These are phyloP conservation scores for Euphorbia pulcherrima DNA, from an alignment of 345 rosid species.

Conservation along the genomic window DNA sequence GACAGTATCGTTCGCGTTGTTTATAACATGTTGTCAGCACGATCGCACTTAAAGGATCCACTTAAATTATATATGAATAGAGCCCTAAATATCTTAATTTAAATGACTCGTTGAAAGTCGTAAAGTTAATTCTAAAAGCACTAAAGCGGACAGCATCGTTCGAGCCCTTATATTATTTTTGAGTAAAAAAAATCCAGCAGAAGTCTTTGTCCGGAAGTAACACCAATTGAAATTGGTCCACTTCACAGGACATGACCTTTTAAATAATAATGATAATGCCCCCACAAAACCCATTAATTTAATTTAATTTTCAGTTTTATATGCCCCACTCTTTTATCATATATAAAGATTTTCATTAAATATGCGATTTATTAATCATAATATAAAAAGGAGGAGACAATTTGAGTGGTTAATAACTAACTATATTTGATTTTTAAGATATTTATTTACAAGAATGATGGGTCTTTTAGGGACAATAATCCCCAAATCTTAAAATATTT, in stretches of 20 bases:
- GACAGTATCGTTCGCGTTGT: too few species aligned
- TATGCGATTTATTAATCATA: neutral
- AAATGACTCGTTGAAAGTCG: too few species aligned
- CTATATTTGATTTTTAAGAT: neutral
- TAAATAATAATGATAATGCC: constrained; percentile 3
- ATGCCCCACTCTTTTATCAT: constrained; percentile 11
- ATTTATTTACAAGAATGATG: constrained; percentile 15
- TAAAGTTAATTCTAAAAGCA: too few species aligned
- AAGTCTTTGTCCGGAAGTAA: constrained; percentile 44
- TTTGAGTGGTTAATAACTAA: neutral
- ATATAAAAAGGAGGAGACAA: neutral
- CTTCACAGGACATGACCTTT: neutral
- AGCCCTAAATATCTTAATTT: too few species aligned
- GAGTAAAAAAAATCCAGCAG: neutral
- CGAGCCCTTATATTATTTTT: too few species aligned
- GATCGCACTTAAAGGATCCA: too few species aligned
- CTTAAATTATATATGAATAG: too few species aligned
- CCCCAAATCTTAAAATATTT: neutral
- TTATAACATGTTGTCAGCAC: too few species aligned
- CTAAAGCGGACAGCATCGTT: too few species aligned
- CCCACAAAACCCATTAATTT: constrained; percentile 20
- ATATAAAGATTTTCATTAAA: neutral
- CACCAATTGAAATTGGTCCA: constrained; percentile 23
- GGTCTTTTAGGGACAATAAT: constrained; percentile 16
- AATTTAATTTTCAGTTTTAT: constrained; percentile 8